phyloP scores from a whole-genome alignment of 345 rosid species.

The Linum tenue region DNA sequence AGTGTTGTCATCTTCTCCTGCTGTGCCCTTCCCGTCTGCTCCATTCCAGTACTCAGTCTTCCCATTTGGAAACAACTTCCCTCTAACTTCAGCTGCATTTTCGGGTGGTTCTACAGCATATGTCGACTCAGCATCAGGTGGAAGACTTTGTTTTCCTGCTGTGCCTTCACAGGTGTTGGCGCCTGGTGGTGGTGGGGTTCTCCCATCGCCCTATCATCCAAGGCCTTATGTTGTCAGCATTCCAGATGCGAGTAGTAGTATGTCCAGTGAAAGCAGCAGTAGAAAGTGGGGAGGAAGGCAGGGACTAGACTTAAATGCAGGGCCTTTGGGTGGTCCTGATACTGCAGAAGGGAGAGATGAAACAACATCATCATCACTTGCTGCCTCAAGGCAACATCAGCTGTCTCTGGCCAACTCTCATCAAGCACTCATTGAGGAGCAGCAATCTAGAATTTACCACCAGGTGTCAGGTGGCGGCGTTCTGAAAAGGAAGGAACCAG shows the following conservation, averaged over 20 bases:
- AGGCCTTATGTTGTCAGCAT: conserved; percentile 3
- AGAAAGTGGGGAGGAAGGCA: conserved; percentile 5
- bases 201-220: neutral
- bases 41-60: conserved; percentile 3
- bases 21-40: conserved; percentile 3
- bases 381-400: neutral
- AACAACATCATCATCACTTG: no score
- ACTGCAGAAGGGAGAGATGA: conserved; percentile 1
- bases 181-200: neutral
- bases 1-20: conserved; percentile 7
- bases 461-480: conserved; percentile 5
- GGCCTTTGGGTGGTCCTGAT: neutral
- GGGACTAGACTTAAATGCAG: conserved; percentile 5
- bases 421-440: neutral
- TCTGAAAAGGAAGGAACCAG: conserved; percentile 3
- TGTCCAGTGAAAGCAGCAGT: neutral
- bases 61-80: conserved; percentile 5
- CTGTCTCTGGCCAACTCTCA: neutral
- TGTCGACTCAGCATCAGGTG: conserved; percentile 6
- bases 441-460: neutral
- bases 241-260: neutral
- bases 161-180: conserved; percentile 3
- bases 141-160: conserved; percentile 3
- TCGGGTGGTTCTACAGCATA: conserved; percentile 3
- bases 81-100: neutral